These are phyloP conservation scores for Benincasa hispida DNA, from an alignment of 306 rosid species.

Conservation along the genomic window DNA sequence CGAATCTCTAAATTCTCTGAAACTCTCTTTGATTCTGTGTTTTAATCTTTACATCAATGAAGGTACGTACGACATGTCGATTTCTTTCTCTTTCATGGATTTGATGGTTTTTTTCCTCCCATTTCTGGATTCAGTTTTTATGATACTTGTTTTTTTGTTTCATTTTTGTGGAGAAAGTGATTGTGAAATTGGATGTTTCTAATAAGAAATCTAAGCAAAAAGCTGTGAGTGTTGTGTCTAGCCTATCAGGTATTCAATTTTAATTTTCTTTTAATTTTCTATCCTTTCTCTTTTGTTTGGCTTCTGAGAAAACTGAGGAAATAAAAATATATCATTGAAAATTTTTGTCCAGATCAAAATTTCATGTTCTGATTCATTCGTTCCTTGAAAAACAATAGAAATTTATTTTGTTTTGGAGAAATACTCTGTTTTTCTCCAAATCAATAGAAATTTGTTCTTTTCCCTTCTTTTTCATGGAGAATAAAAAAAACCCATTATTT, in stretches of 20 bases:
- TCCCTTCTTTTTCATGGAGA: neutral
- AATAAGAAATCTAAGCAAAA: constrained; percentile 4
- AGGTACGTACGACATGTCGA: neutral
- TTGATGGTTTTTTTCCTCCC: neutral
- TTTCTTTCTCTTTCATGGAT: neutral
- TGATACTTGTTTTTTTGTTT: neutral
- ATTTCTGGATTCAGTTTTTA: neutral
- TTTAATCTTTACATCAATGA: neutral
- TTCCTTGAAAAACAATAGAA: neutral
- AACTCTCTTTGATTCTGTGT: neutral
- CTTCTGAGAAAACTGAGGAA: neutral
- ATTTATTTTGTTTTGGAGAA: neutral
- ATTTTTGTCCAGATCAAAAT: neutral
- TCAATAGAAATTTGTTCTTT: neutral
- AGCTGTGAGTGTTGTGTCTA: constrained; percentile 2
- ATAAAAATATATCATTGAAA: neutral
- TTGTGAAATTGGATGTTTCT: neutral
- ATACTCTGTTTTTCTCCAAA: neutral
- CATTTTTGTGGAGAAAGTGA: neutral
- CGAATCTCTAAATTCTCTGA: neutral
- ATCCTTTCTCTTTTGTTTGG: neutral
- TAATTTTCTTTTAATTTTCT: neutral
- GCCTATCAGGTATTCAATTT: neutral
- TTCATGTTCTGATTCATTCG: neutral
- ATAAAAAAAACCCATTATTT: neutral